phyloP scores from a whole-genome alignment of 176 grass and related monocot genomes.

The Echinochloa phyllopogon region DNA sequence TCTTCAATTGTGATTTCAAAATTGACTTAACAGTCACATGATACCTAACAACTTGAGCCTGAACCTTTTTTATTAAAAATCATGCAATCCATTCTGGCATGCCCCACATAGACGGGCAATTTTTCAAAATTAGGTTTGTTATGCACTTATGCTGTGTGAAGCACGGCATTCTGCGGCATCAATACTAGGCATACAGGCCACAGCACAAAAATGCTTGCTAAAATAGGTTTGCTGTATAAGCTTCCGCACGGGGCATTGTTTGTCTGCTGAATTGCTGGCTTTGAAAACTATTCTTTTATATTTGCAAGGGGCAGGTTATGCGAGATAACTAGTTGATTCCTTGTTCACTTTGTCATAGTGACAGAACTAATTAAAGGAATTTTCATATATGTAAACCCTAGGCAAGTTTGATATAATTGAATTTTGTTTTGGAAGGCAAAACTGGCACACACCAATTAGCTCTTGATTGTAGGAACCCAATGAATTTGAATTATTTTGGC shows the following conservation, averaged over 20 bases:
- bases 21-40: background rate
- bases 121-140: slow-evolving; percentile 6
- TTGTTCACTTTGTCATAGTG: background rate
- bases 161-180: background rate
- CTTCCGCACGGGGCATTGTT: slow-evolving; percentile 16
- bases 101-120: background rate
- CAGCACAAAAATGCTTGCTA: slow-evolving; percentile 10
- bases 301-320: background rate
- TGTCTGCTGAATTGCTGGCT: background rate
- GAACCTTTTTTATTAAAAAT: slow-evolving; percentile 15
- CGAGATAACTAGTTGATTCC: background rate
- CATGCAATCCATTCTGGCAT: background rate
- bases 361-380: background rate
- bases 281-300: background rate
- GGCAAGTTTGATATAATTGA: background rate
- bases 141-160: background rate
- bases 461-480: background rate
- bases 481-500: background rate
- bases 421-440: slow-evolving; percentile 10
- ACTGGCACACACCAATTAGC: background rate
- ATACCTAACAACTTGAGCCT: background rate
- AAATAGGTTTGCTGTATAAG: slow-evolving; percentile 9
- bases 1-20: slow-evolving; percentile 11
- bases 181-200: background rate
- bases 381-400: background rate